These are phyloP conservation scores for Aegilops bicornis DNA, from an alignment of 176 grass and related monocot species.

Conservation along the genomic window DNA sequence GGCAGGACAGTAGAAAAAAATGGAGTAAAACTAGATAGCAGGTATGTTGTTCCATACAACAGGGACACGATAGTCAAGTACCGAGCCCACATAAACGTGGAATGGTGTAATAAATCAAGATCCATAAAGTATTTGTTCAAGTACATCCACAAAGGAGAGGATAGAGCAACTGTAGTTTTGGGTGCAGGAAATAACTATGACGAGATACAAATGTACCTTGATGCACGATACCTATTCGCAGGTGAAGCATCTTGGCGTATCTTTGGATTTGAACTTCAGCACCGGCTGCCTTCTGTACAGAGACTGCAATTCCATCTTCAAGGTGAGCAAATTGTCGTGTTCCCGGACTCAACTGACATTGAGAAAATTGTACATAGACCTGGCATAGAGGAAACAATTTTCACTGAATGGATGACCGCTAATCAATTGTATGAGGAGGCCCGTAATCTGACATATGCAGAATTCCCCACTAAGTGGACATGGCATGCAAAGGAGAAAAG, in stretches of 20 bases:
- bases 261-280: constrained; percentile 35
- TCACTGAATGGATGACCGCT: constrained; percentile 30
- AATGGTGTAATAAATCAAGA: constrained; percentile 29
- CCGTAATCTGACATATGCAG: not conserved
- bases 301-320: constrained; percentile 25
- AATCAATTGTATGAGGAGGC: not conserved
- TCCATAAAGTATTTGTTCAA: constrained; percentile 46
- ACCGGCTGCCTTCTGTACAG: constrained; percentile 17
- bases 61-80: constrained; percentile 17
- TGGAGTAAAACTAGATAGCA: constrained; percentile 5
- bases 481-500: not conserved
- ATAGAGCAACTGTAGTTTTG: not conserved
- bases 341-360: not conserved
- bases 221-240: constrained; percentile 34
- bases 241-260: constrained; percentile 22
- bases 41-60: constrained; percentile 25
- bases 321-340: constrained; percentile 16
- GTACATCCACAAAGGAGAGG: constrained; percentile 36
- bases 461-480: constrained; percentile 28
- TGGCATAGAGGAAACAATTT: not conserved
- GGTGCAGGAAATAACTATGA: not conserved
- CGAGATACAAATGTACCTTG: constrained; percentile 31
- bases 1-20: not conserved
- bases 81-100: constrained; percentile 30
- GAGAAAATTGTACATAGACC: not conserved